Percentiles rank a stretch among this genome's conserved stretches.
These are phyloP conservation scores for Leptographium procerum DNA, from an alignment of 2,329 filamentous ascomycete species.

Conservation along the genomic window DNA sequence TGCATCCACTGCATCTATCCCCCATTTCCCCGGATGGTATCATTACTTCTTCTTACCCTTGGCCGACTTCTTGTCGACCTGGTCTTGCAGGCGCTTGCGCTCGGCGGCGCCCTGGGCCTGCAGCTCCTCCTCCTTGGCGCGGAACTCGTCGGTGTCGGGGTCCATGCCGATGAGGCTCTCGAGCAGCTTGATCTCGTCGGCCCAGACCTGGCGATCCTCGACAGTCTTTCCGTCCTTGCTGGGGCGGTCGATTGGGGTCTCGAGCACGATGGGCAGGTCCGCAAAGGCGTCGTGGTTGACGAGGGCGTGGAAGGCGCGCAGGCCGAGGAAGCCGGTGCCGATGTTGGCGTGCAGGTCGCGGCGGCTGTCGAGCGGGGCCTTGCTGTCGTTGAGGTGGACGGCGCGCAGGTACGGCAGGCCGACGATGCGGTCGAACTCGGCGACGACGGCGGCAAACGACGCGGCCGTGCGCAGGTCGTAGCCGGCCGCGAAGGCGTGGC, in stretches of 20 bases:
- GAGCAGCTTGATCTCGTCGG: slow-evolving; percentile 85
- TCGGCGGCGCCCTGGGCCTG: slow-evolving; percentile 58
- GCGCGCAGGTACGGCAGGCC: slow-evolving; percentile 72
- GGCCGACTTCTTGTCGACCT: slow-evolving; percentile 60
- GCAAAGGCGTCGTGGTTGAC: slow-evolving; percentile 73
- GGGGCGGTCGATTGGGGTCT: slow-evolving; percentile 80
- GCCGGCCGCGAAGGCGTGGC: slow-evolving; percentile 88
- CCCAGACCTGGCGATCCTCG: slow-evolving; percentile 80
- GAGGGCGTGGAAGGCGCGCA: slow-evolving; percentile 81
- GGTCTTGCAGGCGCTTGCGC: slow-evolving; percentile 62
- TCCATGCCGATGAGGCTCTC: slow-evolving; percentile 84
- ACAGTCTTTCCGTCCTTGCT: slow-evolving; percentile 53
- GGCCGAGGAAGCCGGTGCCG: slow-evolving; percentile 82
- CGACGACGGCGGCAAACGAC: slow-evolving; percentile 61
- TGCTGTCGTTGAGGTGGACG: slow-evolving; percentile 90
- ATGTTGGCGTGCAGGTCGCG: slow-evolving; percentile 94
- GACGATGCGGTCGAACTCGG: slow-evolving; percentile 65
- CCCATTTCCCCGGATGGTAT: too few species aligned
- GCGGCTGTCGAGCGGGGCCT: slow-evolving; percentile 71
- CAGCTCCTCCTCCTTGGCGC: slow-evolving; percentile 50
- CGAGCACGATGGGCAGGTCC: slow-evolving; percentile 79
- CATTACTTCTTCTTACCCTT: slow-evolving; percentile 23
- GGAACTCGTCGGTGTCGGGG: slow-evolving; percentile 61
- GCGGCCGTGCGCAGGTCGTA: slow-evolving; percentile 74
- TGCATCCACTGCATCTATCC: neutral